Conservation (phyloP, 805 yeast species). For the Jamesozyma piceae region DNA sequence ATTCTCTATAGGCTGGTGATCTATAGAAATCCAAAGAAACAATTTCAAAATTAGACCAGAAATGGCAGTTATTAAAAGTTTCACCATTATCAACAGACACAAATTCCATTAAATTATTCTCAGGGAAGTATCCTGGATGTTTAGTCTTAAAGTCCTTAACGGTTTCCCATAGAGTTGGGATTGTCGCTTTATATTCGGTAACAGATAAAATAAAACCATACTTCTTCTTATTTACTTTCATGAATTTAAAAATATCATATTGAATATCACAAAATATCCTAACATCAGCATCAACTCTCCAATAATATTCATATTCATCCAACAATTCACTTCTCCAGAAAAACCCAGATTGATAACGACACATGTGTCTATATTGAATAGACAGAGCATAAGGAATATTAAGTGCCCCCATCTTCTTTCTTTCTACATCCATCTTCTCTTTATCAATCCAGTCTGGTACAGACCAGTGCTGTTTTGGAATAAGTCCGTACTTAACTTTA, state of each 20-base stretch:
- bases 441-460: conserved; percentile 58
- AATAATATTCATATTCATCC: conserved; percentile 53
- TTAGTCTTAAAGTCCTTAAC: conserved; percentile 40
- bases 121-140: conserved; percentile 35
- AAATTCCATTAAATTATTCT: conserved; percentile 51
- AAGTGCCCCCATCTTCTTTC: conserved; percentile 37
- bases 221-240: conserved; percentile 45
- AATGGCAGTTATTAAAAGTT: conserved; percentile 66
- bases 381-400: conserved; percentile 49
- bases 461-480: conserved; percentile 59
- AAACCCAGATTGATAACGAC: conserved; percentile 41
- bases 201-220: conserved; percentile 64
- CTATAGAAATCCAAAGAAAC: conserved; percentile 67
- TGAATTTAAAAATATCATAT: conserved; percentile 51
- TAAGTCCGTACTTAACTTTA: conserved; percentile 48
- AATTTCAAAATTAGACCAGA: conserved; percentile 73
- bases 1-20: conserved; percentile 44
- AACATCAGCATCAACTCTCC: conserved; percentile 73
- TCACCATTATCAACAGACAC: conserved; percentile 54
- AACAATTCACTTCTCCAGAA: conserved; percentile 54
- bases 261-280: conserved; percentile 51
- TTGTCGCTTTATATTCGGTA: conserved; percentile 53
- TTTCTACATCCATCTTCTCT: conserved; percentile 37
- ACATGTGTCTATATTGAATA: conserved; percentile 63
- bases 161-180: conserved; percentile 54